phyloP scores from a whole-genome alignment of 2,329 filamentous ascomycete species.

The Trichoderma sp. region DNA sequence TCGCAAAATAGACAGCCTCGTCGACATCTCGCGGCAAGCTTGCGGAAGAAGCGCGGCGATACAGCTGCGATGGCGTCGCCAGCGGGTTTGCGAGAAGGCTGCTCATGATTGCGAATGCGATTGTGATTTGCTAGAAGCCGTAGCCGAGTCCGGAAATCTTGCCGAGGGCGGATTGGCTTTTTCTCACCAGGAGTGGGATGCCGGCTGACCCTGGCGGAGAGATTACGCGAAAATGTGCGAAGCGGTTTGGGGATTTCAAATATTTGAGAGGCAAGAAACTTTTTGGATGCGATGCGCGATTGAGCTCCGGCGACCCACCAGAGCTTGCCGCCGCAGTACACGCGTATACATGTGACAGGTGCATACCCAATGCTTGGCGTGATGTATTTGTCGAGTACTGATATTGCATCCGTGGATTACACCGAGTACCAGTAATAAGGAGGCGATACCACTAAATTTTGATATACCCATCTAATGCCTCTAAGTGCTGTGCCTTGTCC shows the following conservation, averaged over 20 bases:
- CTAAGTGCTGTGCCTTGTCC: not conserved
- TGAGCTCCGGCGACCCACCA: conserved; percentile 5
- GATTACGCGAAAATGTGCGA: not conserved
- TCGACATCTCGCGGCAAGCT: conserved; percentile 68
- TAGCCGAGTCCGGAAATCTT: not conserved
- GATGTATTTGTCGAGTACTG: not conserved
- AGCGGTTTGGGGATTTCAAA: not conserved
- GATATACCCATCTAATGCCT: not conserved
- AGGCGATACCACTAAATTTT: not conserved
- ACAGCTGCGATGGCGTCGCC: conserved; percentile 70
- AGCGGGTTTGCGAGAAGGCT: conserved; percentile 69
- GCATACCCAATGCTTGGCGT: not conserved
- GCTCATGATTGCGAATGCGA: conserved; percentile 44
- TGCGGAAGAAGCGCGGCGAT: conserved; percentile 55
- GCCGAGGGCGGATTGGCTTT: not conserved
- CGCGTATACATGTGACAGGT: not conserved
- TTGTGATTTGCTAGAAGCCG: not conserved
- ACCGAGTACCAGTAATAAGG: not conserved
- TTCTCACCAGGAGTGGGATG: not conserved
- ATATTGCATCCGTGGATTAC: not conserved
- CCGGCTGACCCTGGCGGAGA: not conserved
- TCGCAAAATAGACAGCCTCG: conserved; percentile 69
- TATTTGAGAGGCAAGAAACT: conserved; percentile 13
- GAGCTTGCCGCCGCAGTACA: not conserved
- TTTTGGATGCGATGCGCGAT: not conserved